Base-by-base conservation (phyloP, 306 rosid genomes). In the Prunus kanzakura region DNA sequence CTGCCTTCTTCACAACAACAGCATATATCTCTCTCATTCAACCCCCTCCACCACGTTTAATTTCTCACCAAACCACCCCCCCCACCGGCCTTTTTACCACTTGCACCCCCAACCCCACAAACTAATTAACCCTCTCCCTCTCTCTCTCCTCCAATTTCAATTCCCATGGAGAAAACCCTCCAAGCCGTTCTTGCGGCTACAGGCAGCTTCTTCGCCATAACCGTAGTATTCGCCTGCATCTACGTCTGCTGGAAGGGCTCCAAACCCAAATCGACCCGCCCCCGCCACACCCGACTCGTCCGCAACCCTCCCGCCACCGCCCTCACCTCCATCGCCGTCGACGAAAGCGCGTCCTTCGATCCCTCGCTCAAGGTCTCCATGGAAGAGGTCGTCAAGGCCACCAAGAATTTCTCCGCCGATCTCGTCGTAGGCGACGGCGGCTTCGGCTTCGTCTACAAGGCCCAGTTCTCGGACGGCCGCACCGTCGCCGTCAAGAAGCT, bases 391-490 rank as follows among this genome's bases (percentile, higher is more conserved):
- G 35, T 80, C 12, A 56, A 32, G 56, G 97, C 97, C 64, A 95
- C 98, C 65, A 79, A 83, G 22, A 84, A 90, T 74, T 95, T 95
- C 91, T 83, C 91, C 60, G 27, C 86, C 1, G 81, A 85, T 38
- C 86, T 88, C 14, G 82, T 95, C 82, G 88, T 95, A 66, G 97
- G 99, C 71, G 99, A 92, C 79, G 97, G 99, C 14, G 83, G 97
- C 84, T 95, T 95, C 86, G 97, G 97, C 65, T 82, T 90, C 51
- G 99, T 95, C 66, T 95, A 92, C 87, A 86, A 83, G 78, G 99
- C 97, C 8, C 81, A 82, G 13, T 96, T 95, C 83, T 67, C 91
- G 76, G 77, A 66, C 84, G 96, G 93, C 81, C 77, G 4, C n/a
- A 12, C 64, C 13, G 99, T 92, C 73, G 99, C 99, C 41, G 81